Percentiles rank a stretch among this genome's conserved stretches.
Evolutionary conservation across 495 filamentous ascomycete genomes (phyloP).

Genomic region (Amniculicola lignicola): DNA sequence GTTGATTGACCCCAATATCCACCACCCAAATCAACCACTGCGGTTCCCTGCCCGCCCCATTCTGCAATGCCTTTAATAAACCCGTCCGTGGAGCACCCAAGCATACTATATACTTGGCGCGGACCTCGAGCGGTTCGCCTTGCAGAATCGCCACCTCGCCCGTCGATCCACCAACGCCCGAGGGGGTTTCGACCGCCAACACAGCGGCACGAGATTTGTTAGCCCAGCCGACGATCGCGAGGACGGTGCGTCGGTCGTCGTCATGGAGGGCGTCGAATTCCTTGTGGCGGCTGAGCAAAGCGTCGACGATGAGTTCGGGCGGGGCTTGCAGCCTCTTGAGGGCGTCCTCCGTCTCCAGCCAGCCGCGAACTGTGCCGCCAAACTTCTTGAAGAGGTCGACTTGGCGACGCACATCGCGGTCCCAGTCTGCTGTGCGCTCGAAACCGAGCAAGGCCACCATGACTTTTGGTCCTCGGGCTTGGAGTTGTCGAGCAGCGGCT

Average conservation of each 20-base stretch:
- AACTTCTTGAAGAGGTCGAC: constrained; percentile 63
- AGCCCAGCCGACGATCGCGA: constrained; percentile 80
- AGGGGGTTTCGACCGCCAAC: constrained; percentile 81
- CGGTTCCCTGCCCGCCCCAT: constrained; percentile 56
- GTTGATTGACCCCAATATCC: constrained; percentile 80
- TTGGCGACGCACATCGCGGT: constrained; percentile 42
- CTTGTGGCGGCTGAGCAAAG: constrained; percentile 76
- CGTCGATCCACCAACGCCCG: constrained; percentile 73
- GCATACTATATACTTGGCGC: constrained; percentile 72
- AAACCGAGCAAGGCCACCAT: constrained; percentile 79
- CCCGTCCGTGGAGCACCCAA: constrained; percentile 83
- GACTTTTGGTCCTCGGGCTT: constrained; percentile 72
- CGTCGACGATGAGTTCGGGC: constrained; percentile 83
- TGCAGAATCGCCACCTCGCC: constrained; percentile 62
- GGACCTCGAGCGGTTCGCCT: constrained; percentile 67
- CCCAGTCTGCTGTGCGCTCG: constrained; percentile 51
- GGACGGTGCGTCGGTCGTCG: constrained; percentile 76
- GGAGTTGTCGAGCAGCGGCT: constrained; percentile 80
- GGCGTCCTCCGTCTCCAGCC: constrained; percentile 43
- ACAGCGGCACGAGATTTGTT: constrained; percentile 76
- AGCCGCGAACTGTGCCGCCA: constrained; percentile 44
- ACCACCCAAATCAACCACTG: constrained; percentile 75
- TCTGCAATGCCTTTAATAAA: constrained; percentile 65
- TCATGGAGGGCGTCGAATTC: constrained; percentile 78
- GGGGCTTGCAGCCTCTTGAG: constrained; percentile 58